Percentiles rank a stretch among this genome's conserved stretches.
Conservation (phyloP, 2,329 filamentous ascomycete genomes). For the Phoma sp. region DNA sequence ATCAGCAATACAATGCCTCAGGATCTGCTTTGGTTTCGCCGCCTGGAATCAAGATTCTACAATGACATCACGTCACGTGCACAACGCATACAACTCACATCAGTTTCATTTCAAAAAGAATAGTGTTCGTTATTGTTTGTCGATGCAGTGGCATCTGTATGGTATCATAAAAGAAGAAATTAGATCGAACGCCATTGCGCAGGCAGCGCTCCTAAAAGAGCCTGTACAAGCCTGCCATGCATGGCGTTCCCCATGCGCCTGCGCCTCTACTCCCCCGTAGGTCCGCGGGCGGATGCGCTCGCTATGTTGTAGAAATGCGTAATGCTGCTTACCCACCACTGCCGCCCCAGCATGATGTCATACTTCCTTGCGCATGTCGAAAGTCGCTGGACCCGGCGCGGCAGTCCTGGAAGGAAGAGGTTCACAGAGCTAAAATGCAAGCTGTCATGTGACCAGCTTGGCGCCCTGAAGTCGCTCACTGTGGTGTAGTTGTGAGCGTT, state of each 20-base stretch:
- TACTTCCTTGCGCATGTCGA: not conserved
- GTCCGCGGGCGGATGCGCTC: slow-evolving; percentile 13
- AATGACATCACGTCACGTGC: slow-evolving; percentile 16
- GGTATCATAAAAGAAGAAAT: slow-evolving; percentile 38
- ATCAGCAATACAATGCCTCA: no score
- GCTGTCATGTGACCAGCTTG: slow-evolving; percentile 5
- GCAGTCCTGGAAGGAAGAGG: slow-evolving; percentile 29
- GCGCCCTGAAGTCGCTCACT: not conserved
- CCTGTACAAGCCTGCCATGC: slow-evolving; percentile 28
- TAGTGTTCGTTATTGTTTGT: slow-evolving; percentile 12
- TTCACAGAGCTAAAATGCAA: not conserved
- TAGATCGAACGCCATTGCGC: slow-evolving; percentile 13
- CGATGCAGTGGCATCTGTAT: slow-evolving; percentile 33
- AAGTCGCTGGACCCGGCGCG: slow-evolving; percentile 13
- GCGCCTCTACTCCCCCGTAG: slow-evolving; percentile 13
- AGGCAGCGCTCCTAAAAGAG: slow-evolving; percentile 5
- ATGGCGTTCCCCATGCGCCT: slow-evolving; percentile 25
- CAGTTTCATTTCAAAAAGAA: not conserved
- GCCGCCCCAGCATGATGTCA: slow-evolving; percentile 11
- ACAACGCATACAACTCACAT: not conserved
- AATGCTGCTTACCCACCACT: slow-evolving; percentile 4
- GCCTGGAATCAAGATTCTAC: not conserved
- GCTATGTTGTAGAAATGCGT: slow-evolving; percentile 18
- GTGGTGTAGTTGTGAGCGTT: not conserved
- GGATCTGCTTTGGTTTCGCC: not conserved